Evolutionary conservation across 2,329 filamentous ascomycete genomes (phyloP).

Genomic region (Ceratocystiopsis sp.): DNA sequence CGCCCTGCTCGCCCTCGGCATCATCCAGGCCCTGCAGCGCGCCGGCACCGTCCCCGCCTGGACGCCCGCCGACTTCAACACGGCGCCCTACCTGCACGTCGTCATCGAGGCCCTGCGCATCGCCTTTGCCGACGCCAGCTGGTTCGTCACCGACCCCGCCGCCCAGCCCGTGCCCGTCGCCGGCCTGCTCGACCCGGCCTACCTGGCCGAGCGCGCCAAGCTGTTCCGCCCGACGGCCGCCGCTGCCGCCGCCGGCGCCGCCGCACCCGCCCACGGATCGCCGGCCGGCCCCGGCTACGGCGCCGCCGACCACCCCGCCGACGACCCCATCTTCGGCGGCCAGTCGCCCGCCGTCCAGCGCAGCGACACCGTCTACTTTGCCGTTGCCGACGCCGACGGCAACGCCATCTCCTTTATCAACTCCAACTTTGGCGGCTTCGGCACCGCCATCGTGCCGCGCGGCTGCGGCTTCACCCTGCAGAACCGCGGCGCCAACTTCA

Average conservation of each 20-base stretch:
- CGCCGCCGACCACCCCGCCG: conserved; percentile 12
- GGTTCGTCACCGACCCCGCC: conserved; percentile 79
- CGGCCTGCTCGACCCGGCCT: conserved; percentile 52
- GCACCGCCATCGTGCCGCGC: conserved; percentile 67
- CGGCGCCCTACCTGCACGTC: conserved; percentile 62
- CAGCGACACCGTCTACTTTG: conserved; percentile 91
- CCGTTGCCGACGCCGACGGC: conserved; percentile 61
- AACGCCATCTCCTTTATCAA: conserved; percentile 97
- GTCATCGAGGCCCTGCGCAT: conserved; percentile 79
- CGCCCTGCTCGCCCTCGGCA: conserved; percentile 83
- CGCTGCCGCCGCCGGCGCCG: conserved; percentile 23
- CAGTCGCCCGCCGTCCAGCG: conserved; percentile 59
- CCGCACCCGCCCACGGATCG: conserved; percentile 52
- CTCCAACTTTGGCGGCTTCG: conserved; percentile 81
- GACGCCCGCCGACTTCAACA: conserved; percentile 57
- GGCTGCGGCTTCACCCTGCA: conserved; percentile 83
- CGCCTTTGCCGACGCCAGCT: conserved; percentile 74
- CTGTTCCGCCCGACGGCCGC: conserved; percentile 33
- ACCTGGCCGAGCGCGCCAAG: conserved; percentile 52
- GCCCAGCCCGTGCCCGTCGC: conserved; percentile 51
- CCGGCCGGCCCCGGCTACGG: conserved; percentile 14
- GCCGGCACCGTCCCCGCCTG: conserved; percentile 59
- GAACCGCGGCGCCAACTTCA: conserved; percentile 82
- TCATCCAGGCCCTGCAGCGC: conserved; percentile 71
- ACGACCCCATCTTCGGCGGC: conserved; percentile 4